A percentile compares a stretch with the other conserved stretches of the same genome.
phyloP scores from a whole-genome alignment of 768 basidiomycete genomes.

The Suillus paluster region DNA sequence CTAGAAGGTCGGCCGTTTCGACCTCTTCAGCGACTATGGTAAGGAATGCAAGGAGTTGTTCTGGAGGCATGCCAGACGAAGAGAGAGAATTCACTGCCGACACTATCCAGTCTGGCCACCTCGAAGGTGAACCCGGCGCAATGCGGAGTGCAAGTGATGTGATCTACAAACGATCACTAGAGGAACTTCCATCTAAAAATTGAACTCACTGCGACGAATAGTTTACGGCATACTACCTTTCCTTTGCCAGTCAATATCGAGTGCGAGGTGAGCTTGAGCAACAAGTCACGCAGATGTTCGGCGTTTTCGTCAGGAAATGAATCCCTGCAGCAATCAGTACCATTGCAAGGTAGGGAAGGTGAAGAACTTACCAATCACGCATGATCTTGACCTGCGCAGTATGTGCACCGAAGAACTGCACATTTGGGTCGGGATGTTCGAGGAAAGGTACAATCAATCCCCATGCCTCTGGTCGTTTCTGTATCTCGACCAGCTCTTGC shows the following conservation, averaged over 20 bases:
- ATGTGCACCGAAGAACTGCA: conserved; percentile 95
- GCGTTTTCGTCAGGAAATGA: conserved; percentile 67
- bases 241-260: conserved; percentile 60
- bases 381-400: conserved; percentile 94
- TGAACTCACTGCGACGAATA: conserved; percentile 80
- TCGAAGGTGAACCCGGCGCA: conserved; percentile 56
- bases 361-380: conserved; percentile 75
- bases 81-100: conserved; percentile 67
- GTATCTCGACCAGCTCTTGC: conserved; percentile 75
- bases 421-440: conserved; percentile 72
- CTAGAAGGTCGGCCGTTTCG: conserved; percentile 70
- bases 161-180: conserved; percentile 44
- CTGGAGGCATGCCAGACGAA: conserved; percentile 57
- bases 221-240: conserved; percentile 80
- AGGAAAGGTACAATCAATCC: conserved; percentile 81
- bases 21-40: conserved; percentile 87
- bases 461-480: conserved; percentile 82
- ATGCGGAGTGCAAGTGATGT: conserved; percentile 75
- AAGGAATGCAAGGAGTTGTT: conserved; percentile 73
- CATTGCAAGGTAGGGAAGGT: background rate
- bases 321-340: conserved; percentile 55
- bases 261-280: conserved; percentile 72
- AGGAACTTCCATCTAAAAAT: background rate
- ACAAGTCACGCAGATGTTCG: conserved; percentile 60
- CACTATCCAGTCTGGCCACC: conserved; percentile 80